Evolutionary conservation across 2,329 filamentous ascomycete genomes (phyloP).

Genomic region (Arthrobotrys sinensis): DNA sequence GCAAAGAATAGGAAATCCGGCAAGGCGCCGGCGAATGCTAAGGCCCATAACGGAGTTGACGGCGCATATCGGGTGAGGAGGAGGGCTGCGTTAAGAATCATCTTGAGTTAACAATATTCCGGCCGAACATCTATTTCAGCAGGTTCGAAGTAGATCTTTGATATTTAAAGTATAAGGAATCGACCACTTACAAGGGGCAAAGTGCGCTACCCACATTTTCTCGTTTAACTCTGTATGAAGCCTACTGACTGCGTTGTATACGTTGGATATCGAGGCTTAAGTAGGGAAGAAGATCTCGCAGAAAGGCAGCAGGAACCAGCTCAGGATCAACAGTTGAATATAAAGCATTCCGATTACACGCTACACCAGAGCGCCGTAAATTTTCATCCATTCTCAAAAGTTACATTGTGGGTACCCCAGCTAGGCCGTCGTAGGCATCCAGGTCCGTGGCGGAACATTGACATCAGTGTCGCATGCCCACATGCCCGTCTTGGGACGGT

Average conservation of each 20-base stretch:
- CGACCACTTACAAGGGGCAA: slow-evolving; percentile 41
- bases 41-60: slow-evolving; percentile 43
- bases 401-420: neutral
- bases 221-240: neutral
- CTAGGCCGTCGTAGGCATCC: neutral
- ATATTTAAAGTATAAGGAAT: neutral
- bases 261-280: slow-evolving; percentile 13
- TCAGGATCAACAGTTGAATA: neutral
- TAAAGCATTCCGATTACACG: slow-evolving; percentile 3
- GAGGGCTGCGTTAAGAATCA: slow-evolving; percentile 15
- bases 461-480: slow-evolving; percentile 27
- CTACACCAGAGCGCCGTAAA: neutral
- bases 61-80: slow-evolving; percentile 35
- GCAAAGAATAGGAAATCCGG: slow-evolving; percentile 35
- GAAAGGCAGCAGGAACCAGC: neutral
- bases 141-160: neutral
- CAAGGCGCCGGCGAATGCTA: slow-evolving; percentile 38
- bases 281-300: neutral
- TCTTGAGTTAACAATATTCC: neutral
- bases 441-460: neutral
- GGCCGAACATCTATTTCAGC: neutral
- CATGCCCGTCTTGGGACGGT: slow-evolving; percentile 10
- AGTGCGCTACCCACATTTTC: slow-evolving; percentile 43
- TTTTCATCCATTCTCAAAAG: neutral
- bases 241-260: slow-evolving; percentile 18